Percentiles rank a stretch among this genome's conserved stretches.
Conservation (phyloP, 2,329 filamentous ascomycete genomes). For the Ilyonectria robusta region DNA sequence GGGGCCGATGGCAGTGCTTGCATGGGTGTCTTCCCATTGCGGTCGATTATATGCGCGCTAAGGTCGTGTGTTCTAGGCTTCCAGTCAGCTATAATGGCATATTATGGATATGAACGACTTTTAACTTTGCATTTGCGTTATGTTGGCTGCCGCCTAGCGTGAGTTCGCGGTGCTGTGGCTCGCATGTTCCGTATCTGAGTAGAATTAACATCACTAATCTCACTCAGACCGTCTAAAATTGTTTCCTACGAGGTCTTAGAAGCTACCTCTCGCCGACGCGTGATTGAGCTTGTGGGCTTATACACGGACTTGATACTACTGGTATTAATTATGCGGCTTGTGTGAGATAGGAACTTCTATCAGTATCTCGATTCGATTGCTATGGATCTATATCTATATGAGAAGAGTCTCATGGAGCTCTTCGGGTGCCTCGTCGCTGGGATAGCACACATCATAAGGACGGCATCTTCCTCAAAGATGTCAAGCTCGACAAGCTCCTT, state of each 20-base stretch:
- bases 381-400: neutral
- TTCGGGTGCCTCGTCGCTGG: constrained; percentile 5
- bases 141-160: too few species aligned
- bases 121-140: too few species aligned
- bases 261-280: neutral
- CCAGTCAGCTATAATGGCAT: too few species aligned
- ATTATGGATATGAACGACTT: too few species aligned
- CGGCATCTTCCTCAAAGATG: constrained; percentile 12
- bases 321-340: neutral
- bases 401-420: neutral
- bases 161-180: too few species aligned
- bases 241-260: neutral
- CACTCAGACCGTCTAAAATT: too few species aligned
- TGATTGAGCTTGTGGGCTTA: constrained; percentile 11
- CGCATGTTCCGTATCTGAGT: too few species aligned
- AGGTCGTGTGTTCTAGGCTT: too few species aligned
- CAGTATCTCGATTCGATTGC: neutral
- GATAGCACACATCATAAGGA: constrained; percentile 4
- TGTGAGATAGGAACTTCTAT: neutral
- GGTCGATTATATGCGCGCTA: too few species aligned
- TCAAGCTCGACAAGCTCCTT: constrained; percentile 6
- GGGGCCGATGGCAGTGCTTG: too few species aligned
- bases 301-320: neutral
- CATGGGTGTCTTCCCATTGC: too few species aligned
- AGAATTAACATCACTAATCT: too few species aligned